Base-by-base conservation (phyloP, 1,284 basidiomycete species). In the Schizophyllum amplum region DNA sequence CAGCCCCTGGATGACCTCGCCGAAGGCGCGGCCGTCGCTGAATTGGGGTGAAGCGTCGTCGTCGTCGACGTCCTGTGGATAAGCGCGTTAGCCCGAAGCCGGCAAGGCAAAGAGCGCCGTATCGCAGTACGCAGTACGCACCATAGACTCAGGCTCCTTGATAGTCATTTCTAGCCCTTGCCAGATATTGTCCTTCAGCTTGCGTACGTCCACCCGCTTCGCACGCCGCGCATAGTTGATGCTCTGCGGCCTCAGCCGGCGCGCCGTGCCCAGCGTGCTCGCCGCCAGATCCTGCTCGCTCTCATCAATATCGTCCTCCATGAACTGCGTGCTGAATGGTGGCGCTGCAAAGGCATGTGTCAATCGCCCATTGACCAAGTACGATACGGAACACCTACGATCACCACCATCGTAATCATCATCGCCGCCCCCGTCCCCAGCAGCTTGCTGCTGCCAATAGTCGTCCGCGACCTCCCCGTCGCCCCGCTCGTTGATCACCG, bases 181-280 rank as follows among this genome's bases (percentile, higher is more conserved):
- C 96, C 96, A 99, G 57, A 99, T 98, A 66, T 94, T 97, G 61
- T 99, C 97, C 75, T 99, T 99, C 64, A 99, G 77, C 71, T 90
- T 92, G 67, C 94, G 85, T 52, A 99, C 94, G 68, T 99, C 97
- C 24, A 99, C 95, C 49, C 95, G 80, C 75, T 98, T 99, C 1
- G 97, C 96, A 57, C 91, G 86, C 73, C 96, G 97, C 4, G 95
- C 90, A 67, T 97, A 98, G 64, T 95, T 94, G 65, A 99, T 93
- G 60, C 85, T 84, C 68, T 98, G 92, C 1, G 94, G 94, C 59
- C 86, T 80, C 47, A 92, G 84, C 9, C 91, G 85, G 55, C 88
- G 84, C 47, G 87, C 81, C 65, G 88, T 85, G 21, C 88, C 86
- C 64, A 91, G 86, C 0, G 92, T 91, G 1, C 82, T 86, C 17